Conservation (phyloP, 805 yeast genomes). For the Kurtzmaniella fragi region DNA sequence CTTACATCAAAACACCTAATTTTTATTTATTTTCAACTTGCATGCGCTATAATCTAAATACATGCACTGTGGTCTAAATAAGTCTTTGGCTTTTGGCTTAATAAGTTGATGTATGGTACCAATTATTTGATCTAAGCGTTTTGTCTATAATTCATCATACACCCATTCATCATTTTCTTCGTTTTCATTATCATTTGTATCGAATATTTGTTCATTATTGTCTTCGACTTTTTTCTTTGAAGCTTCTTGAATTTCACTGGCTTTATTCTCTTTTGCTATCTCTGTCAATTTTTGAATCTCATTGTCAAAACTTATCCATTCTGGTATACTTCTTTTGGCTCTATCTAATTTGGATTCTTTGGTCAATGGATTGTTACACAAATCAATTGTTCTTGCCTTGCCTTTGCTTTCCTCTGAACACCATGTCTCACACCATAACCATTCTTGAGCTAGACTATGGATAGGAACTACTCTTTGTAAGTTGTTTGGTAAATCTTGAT, state of each 20-base stretch:
- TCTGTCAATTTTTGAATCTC: constrained; percentile 36
- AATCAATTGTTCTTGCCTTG: constrained; percentile 72
- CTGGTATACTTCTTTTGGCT: constrained; percentile 73
- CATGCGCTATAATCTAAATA: no score
- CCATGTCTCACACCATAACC: constrained; percentile 96
- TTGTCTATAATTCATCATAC: constrained; percentile 2
- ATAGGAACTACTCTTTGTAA: constrained; percentile 66
- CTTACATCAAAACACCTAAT: no score
- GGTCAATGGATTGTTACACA: constrained; percentile 80
- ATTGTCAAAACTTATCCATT: constrained; percentile 66
- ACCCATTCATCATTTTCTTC: constrained; percentile 5
- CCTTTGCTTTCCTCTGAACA: constrained; percentile 59
- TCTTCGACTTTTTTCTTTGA: constrained; percentile 1
- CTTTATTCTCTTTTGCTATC: constrained; percentile 1
- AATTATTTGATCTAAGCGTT: background rate
- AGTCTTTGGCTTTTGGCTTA: no score
- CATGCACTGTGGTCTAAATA: no score
- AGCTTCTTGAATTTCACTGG: background rate
- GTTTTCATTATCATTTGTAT: constrained; percentile 1
- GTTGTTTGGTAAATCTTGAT: constrained; percentile 92
- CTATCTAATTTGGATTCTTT: constrained; percentile 73
- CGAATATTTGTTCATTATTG: constrained; percentile 5
- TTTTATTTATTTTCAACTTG: no score
- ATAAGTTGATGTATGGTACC: no score
- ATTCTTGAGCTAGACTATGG: constrained; percentile 69